Evolutionary conservation across 2,329 filamentous ascomycete species (phyloP).

Genomic region (Teratosphaeria zuluensis): DNA sequence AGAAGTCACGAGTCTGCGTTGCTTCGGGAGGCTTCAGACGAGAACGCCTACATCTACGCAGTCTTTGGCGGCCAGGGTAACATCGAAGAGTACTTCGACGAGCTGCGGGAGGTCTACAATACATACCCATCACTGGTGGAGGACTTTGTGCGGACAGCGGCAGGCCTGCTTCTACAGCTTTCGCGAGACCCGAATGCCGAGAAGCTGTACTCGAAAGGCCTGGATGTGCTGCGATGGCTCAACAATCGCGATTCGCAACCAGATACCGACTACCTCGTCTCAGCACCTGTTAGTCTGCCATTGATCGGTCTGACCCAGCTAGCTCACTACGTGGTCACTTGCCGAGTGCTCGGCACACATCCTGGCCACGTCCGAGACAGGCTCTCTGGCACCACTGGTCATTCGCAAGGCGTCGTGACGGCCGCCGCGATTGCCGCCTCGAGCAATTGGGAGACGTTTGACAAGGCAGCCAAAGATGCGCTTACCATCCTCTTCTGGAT

Average conservation of each 20-base stretch:
- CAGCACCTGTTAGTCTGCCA: constrained; percentile 89
- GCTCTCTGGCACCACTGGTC: constrained; percentile 81
- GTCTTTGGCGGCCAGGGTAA: constrained; percentile 97
- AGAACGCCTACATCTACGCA: constrained; percentile 75
- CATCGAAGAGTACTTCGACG: constrained; percentile 98
- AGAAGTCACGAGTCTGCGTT: constrained; percentile 90
- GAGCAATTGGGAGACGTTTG: constrained; percentile 86
- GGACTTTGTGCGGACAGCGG: constrained; percentile 70
- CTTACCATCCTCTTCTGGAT: constrained; percentile 98
- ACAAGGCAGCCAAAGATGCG: constrained; percentile 66
- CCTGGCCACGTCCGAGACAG: constrained; percentile 80
- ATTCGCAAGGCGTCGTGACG: constrained; percentile 92
- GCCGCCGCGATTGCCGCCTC: constrained; percentile 85
- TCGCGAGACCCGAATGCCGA: constrained; percentile 75
- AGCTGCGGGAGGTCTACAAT: constrained; percentile 80
- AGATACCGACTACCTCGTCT: constrained; percentile 88
- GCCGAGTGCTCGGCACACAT: constrained; percentile 79
- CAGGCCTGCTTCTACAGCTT: constrained; percentile 77
- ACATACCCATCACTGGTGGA: constrained; percentile 88
- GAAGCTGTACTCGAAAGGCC: constrained; percentile 94
- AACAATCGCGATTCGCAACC: constrained; percentile 82
- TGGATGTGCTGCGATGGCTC: constrained; percentile 91
- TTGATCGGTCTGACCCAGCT: constrained; percentile 94
- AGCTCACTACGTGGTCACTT: constrained; percentile 90
- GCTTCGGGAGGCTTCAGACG: constrained; percentile 76